phyloP scores from a whole-genome alignment of 2,329 filamentous ascomycete species.

The Graphilbum sp. region DNA sequence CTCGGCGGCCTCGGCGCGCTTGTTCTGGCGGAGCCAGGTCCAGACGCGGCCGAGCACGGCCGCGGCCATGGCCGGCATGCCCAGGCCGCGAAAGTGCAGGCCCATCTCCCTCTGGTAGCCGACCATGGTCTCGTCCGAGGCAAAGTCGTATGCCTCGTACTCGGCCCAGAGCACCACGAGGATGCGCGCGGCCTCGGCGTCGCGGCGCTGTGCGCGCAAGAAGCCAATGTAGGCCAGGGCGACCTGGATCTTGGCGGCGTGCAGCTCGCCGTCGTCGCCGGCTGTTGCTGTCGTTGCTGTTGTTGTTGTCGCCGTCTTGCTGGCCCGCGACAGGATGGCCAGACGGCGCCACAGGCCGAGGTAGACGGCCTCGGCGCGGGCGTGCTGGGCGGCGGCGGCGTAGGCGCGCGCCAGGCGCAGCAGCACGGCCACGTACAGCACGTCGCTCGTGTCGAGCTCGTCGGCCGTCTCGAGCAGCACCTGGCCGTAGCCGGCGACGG shows the following conservation, averaged over 20 bases:
- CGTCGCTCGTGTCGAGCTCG: slow-evolving; percentile 16
- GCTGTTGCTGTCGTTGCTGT: too few relatives aligned
- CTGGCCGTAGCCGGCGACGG: slow-evolving; percentile 16
- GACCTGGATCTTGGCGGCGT: slow-evolving; percentile 21
- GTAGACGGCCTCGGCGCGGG: slow-evolving; percentile 21
- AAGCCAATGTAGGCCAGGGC: slow-evolving; percentile 21
- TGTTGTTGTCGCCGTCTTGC: slow-evolving; percentile 13
- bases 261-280: too few relatives aligned
- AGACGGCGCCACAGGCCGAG: slow-evolving; percentile 23
- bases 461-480: slow-evolving; percentile 20
- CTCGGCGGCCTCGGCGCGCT: slow-evolving; percentile 16
- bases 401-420: slow-evolving; percentile 19
- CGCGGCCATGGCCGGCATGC: slow-evolving; percentile 18
- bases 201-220: slow-evolving; percentile 15
- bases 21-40: slow-evolving; percentile 20
- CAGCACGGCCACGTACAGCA: slow-evolving; percentile 18
- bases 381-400: slow-evolving; percentile 15
- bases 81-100: slow-evolving; percentile 16
- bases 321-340: slow-evolving; percentile 16
- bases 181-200: slow-evolving; percentile 21
- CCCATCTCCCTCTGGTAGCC: slow-evolving; percentile 20
- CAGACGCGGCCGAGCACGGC: slow-evolving; percentile 21
- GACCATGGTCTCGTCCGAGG: slow-evolving; percentile 17
- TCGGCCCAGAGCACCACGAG: slow-evolving; percentile 24
- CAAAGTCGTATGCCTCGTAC: slow-evolving; percentile 19